These are phyloP conservation scores for Neurospora sp. DNA, from an alignment of 495 filamentous ascomycete genomes.

Conservation along the genomic window DNA sequence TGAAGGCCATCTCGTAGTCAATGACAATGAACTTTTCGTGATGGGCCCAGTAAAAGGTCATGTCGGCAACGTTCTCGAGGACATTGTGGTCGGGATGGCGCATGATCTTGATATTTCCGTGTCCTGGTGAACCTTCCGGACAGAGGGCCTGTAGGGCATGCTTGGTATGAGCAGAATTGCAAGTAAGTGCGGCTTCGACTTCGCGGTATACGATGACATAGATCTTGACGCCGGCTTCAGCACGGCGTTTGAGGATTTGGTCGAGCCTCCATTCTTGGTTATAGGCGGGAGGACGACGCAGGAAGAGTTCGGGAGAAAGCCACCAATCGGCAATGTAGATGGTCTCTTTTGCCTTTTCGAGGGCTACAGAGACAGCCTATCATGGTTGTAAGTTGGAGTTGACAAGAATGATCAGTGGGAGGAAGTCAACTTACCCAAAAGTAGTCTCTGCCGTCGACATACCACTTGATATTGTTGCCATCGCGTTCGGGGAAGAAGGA, in stretches of 20 bases:
- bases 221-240: constrained; percentile 89
- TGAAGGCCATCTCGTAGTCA: constrained; percentile 82
- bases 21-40: constrained; percentile 96
- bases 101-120: constrained; percentile 83
- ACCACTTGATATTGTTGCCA: constrained; percentile 91
- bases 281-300: constrained; percentile 69
- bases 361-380: constrained; percentile 67
- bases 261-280: constrained; percentile 88
- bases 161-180: constrained; percentile 90
- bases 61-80: constrained; percentile 86
- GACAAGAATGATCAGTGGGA: neutral
- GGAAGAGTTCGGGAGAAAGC: constrained; percentile 86
- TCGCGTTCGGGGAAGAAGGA: constrained; percentile 80
- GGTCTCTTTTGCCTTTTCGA: constrained; percentile 79
- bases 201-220: constrained; percentile 93
- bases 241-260: constrained; percentile 72
- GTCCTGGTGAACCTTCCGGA: constrained; percentile 64
- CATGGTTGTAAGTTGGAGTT: neutral
- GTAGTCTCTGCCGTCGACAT: constrained; percentile 88
- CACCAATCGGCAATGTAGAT: constrained; percentile 98
- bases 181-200: constrained; percentile 72
- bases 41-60: constrained; percentile 98
- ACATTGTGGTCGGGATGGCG: constrained; percentile 94
- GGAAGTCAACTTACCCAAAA: constrained; percentile 51
- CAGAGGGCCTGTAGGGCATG: constrained; percentile 73